Conservation (phyloP, 2,329 filamentous ascomycete genomes). For the Hymenoscyphus salicellus region DNA sequence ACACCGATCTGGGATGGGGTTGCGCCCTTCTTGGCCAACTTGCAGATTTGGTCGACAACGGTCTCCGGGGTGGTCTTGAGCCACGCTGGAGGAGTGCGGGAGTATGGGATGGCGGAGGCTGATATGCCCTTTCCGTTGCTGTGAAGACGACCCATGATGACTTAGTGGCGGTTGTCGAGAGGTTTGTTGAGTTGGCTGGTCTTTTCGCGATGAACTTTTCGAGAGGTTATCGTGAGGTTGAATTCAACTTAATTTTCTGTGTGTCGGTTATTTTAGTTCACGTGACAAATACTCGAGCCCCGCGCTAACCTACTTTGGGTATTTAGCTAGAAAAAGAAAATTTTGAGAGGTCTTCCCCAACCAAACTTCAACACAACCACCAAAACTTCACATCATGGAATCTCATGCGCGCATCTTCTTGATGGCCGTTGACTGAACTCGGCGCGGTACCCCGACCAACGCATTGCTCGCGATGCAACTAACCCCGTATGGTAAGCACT, state of each 20-base stretch:
- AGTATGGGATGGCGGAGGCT: constrained; percentile 93
- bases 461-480: constrained; percentile 9
- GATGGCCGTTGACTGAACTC: background rate
- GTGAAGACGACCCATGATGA: constrained; percentile 93
- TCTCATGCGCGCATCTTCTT: background rate
- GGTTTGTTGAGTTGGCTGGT: constrained; percentile 26
- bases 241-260: background rate
- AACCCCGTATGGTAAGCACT: constrained; percentile 11
- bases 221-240: background rate
- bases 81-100: constrained; percentile 87
- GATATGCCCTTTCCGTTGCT: constrained; percentile 99
- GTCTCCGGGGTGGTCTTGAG: constrained; percentile 98
- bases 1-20: constrained; percentile 99
- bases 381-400: background rate
- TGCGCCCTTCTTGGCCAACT: constrained; percentile 97
- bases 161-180: constrained; percentile 30
- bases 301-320: background rate
- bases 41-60: constrained; percentile 98
- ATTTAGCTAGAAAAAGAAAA: background rate
- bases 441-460: background rate
- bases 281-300: background rate
- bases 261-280: background rate
- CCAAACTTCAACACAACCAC: background rate
- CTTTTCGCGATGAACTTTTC: background rate
- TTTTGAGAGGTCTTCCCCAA: background rate